Evolutionary conservation across 345 rosid species (phyloP).

Genomic region (Eucalyptus tenuipes): DNA sequence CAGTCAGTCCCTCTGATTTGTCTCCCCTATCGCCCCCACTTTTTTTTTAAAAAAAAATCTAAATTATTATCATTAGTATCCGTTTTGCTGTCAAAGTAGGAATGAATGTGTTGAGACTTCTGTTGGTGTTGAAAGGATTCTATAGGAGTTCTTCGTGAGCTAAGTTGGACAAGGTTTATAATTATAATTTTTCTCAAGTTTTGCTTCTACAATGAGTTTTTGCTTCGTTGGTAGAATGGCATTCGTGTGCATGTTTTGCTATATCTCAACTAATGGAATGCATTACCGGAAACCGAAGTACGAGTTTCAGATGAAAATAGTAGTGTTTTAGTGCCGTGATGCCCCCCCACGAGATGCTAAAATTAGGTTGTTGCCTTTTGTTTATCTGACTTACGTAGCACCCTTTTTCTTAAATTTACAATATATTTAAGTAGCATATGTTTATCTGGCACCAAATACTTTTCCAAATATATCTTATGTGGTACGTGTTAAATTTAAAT

Average conservation of each 20-base stretch:
- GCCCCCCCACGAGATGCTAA: neutral
- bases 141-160: neutral
- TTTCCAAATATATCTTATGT: neutral
- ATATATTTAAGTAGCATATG: neutral
- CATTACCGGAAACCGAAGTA: neutral
- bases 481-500: neutral
- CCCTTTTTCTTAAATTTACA: neutral
- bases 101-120: neutral
- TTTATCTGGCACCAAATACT: neutral
- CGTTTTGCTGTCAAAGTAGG: neutral
- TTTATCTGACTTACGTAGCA: neutral
- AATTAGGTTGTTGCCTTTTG: neutral
- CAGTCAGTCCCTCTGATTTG: neutral
- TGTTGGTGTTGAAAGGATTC: neutral
- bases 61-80: neutral
- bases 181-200: neutral
- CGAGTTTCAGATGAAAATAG: neutral
- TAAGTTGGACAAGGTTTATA: neutral
- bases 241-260: neutral
- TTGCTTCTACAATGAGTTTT: neutral
- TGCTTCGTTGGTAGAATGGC: neutral
- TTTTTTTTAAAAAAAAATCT: too few relatives aligned
- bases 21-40: neutral
- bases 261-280: neutral
- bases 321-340: neutral